Percentiles rank a stretch among this genome's conserved stretches.
Conservation (phyloP, 2,329 filamentous ascomycete genomes). For the Aspergillus ruber region DNA sequence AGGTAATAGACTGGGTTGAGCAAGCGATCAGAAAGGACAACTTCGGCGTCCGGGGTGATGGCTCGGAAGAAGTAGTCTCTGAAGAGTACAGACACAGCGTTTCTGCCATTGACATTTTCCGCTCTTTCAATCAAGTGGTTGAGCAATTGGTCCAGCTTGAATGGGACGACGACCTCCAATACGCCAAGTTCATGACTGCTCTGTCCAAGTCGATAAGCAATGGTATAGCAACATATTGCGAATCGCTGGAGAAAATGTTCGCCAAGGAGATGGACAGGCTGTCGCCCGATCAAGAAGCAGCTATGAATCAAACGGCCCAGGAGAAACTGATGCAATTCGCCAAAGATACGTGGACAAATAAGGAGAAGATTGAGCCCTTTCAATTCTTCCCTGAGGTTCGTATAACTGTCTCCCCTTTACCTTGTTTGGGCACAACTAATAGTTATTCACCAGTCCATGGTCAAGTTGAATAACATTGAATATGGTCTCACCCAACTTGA, state of each 20-base stretch:
- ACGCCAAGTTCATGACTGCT: slow-evolving; percentile 95
- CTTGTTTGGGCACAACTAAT: slow-evolving; percentile 3
- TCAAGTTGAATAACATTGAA: slow-evolving; percentile 97
- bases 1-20: slow-evolving; percentile 77
- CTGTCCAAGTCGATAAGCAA: slow-evolving; percentile 76
- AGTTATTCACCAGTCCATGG: slow-evolving; percentile 64
- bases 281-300: slow-evolving; percentile 78
- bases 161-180: slow-evolving; percentile 89
- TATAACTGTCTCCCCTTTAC: slow-evolving; percentile 5
- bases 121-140: slow-evolving; percentile 84
- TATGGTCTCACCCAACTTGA: slow-evolving; percentile 90
- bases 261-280: slow-evolving; percentile 86
- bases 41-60: slow-evolving; percentile 67
- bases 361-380: slow-evolving; percentile 91
- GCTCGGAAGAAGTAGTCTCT: slow-evolving; percentile 56
- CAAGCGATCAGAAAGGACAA: slow-evolving; percentile 84
- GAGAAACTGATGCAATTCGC: slow-evolving; percentile 91
- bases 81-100: slow-evolving; percentile 88
- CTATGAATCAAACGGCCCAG: slow-evolving; percentile 70
- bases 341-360: slow-evolving; percentile 85
- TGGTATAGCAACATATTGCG: slow-evolving; percentile 83
- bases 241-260: slow-evolving; percentile 80
- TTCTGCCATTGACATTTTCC: slow-evolving; percentile 88
- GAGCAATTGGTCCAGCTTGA: slow-evolving; percentile 79
- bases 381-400: slow-evolving; percentile 88